Evolutionary conservation across 306 rosid species (phyloP).

Genomic region (Pterocarpus macrocarpus): DNA sequence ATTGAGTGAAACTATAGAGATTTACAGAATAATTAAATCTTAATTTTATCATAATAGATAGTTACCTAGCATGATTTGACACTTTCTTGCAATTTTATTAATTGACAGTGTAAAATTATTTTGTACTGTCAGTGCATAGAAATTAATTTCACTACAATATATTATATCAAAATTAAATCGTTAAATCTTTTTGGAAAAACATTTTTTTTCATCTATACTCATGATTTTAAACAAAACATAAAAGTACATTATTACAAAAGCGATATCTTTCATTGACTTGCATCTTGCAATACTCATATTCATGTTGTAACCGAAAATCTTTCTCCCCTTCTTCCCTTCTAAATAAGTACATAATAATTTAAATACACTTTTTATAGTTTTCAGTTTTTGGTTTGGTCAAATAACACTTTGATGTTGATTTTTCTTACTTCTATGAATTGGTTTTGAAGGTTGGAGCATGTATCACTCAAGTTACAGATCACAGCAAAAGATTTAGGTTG

Average conservation of each 20-base stretch:
- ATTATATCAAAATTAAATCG: no score
- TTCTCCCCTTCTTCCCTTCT: background rate
- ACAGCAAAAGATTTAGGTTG: conserved; percentile 27
- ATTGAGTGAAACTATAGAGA: no score
- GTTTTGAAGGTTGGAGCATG: conserved; percentile 48
- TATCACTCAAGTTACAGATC: background rate
- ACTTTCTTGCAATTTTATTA: no score
- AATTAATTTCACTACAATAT: no score
- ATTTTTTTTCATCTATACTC: background rate
- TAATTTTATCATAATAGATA: no score
- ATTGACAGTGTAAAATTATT: no score
- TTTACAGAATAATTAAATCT: no score
- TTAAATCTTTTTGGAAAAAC: no score
- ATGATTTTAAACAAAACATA: no score
- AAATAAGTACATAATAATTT: background rate
- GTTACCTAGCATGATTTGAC: no score
- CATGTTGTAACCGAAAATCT: background rate
- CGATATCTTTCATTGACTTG: background rate
- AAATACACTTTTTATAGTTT: background rate
- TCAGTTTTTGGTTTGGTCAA: background rate
- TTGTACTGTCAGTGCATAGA: no score
- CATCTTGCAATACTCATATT: background rate
- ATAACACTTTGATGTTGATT: conserved; percentile 7
- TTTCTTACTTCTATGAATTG: conserved; percentile 1
- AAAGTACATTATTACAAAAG: background rate